A percentile compares a stretch with the other conserved stretches of the same genome.
Conservation (phyloP, 768 basidiomycete species). For the Russula dissimulans region DNA sequence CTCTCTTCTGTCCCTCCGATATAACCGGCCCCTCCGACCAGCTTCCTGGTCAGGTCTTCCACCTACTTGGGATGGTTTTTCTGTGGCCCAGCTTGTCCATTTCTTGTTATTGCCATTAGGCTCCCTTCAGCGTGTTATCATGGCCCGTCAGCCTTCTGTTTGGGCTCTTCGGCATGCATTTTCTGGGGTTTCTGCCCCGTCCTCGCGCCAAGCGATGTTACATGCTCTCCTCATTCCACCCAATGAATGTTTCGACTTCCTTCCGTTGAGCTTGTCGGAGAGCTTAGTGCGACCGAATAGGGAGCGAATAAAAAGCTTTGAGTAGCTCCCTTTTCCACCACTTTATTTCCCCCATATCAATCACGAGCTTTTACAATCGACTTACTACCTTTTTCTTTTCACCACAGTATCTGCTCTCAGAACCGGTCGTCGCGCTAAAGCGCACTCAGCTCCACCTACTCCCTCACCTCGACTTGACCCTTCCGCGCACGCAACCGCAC, state of each 20-base stretch:
- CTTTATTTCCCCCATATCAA: neutral
- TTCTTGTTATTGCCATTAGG: neutral
- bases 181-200: neutral
- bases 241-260: neutral
- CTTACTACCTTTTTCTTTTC: neutral
- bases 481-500: slow-evolving; percentile 4
- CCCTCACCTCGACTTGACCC: slow-evolving; percentile 16
- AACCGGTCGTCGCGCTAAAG: slow-evolving; percentile 23
- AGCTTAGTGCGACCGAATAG: no score
- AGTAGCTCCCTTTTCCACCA: neutral
- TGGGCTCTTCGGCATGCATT: neutral
- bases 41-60: no score
- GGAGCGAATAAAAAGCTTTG: no score
- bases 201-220: neutral
- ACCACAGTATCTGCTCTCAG: slow-evolving; percentile 17
- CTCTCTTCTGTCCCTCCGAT: neutral
- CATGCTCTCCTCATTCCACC: neutral
- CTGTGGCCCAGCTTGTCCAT: neutral
- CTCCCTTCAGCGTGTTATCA: neutral
- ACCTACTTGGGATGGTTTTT: no score
- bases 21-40: neutral
- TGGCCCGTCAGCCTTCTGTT: neutral
- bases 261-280: no score
- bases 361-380: neutral
- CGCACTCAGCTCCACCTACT: slow-evolving; percentile 22